Percentiles rank a stretch among this genome's conserved stretches.
Conservation (phyloP, 2,329 filamentous ascomycete species). For the Fusarium keratoplasticum region DNA sequence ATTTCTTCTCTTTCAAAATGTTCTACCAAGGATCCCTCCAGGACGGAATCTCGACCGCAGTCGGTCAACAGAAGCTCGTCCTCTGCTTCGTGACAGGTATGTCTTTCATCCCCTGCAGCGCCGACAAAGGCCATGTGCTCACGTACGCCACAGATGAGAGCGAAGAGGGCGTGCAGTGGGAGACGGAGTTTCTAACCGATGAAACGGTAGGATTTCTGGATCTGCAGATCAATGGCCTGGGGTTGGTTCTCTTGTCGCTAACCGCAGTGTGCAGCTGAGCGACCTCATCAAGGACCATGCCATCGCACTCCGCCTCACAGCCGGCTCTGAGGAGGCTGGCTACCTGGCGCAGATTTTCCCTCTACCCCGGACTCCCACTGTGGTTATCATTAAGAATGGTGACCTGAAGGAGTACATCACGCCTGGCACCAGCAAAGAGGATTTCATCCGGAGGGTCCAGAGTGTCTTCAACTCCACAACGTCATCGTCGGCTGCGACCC, state of each 20-base stretch:
- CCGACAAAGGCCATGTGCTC: constrained; percentile 15
- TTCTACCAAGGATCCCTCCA: constrained; percentile 86
- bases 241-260: constrained; percentile 7
- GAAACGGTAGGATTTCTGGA: constrained; percentile 58
- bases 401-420: constrained; percentile 82
- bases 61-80: constrained; percentile 81
- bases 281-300: constrained; percentile 70
- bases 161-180: constrained; percentile 78
- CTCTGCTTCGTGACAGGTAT: constrained; percentile 86
- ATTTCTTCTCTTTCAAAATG: constrained; percentile 59
- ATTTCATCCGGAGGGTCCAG: constrained; percentile 67
- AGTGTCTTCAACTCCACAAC: constrained; percentile 48
- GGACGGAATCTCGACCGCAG: constrained; percentile 80
- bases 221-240: not conserved
- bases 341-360: constrained; percentile 88
- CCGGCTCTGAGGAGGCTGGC: constrained; percentile 82
- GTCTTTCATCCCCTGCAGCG: constrained; percentile 2
- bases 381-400: constrained; percentile 84
- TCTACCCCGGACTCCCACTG: constrained; percentile 79
- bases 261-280: constrained; percentile 58
- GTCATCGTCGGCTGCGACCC: constrained; percentile 20
- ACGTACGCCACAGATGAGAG: constrained; percentile 54
- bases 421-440: constrained; percentile 70
- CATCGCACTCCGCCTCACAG: constrained; percentile 75
- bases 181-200: constrained; percentile 73